A percentile compares a stretch with the other conserved stretches of the same genome.
Conservation (phyloP, 495 filamentous ascomycete species). For the Tuber melanosporum region DNA sequence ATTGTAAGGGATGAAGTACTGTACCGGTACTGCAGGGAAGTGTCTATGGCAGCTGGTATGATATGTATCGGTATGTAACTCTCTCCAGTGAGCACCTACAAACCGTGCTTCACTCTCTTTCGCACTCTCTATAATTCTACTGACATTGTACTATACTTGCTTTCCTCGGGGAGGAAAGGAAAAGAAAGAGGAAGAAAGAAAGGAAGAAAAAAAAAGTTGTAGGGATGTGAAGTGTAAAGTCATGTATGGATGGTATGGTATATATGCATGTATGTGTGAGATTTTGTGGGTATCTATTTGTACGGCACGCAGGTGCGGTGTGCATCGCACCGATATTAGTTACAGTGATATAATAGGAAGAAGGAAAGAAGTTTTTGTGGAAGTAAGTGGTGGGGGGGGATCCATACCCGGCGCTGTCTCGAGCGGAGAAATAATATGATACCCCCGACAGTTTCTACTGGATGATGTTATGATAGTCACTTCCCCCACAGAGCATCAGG, state of each 20-base stretch:
- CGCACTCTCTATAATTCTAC: not conserved
- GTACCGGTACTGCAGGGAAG: not conserved
- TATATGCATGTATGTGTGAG: not conserved
- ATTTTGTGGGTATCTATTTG: not conserved
- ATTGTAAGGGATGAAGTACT: not conserved
- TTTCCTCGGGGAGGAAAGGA: not conserved
- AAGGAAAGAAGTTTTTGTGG: not conserved
- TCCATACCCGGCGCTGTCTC: not conserved
- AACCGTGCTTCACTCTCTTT: not conserved
- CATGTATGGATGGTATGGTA: not conserved
- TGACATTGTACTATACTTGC: not conserved
- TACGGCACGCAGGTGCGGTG: not conserved
- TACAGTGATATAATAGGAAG: not conserved
- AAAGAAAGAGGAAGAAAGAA: not conserved
- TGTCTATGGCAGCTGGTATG: not conserved
- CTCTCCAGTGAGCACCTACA: not conserved
- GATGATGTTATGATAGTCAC: not conserved
- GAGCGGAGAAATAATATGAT: constrained; percentile 1
- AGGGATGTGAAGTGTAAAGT: not conserved
- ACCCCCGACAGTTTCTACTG: not conserved
- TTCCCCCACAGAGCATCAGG: not conserved
- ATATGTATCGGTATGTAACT: not conserved
- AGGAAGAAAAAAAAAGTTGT: not conserved
- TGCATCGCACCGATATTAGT: not conserved
- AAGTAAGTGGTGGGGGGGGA: not conserved